Percentiles rank a stretch among this genome's conserved stretches.
Conservation (phyloP, 2,329 filamentous ascomycete genomes). For the Shiraia sp. region DNA sequence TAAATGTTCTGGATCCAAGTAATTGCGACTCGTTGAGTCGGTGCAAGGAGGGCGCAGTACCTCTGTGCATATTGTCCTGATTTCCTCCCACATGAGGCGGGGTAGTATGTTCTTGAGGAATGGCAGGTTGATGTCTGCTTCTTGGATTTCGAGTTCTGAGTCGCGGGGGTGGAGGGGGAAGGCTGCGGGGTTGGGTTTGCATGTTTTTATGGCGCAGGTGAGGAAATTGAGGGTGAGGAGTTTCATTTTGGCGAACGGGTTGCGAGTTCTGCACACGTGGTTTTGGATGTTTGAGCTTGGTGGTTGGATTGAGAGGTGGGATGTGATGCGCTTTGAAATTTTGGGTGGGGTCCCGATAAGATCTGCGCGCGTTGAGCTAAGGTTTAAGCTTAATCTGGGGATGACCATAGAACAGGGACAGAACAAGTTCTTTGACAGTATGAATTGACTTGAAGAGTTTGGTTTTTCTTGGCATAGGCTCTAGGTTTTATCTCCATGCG, state of each 20-base stretch:
- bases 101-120: conserved; percentile 86
- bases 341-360: background rate
- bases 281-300: conserved; percentile 1
- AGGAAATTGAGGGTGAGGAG: conserved; percentile 94
- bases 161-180: conserved; percentile 94
- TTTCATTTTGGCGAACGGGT: conserved; percentile 68
- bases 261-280: conserved; percentile 46
- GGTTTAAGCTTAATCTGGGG: conserved; percentile 3
- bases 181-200: conserved; percentile 77
- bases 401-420: no score
- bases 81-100: conserved; percentile 83
- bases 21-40: no score
- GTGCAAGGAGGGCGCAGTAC: no score
- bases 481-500: no score
- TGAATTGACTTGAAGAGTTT: no score
- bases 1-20: no score
- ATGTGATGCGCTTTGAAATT: conserved; percentile 8
- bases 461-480: no score
- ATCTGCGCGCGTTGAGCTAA: conserved; percentile 7
- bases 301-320: background rate
- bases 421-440: no score
- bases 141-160: conserved; percentile 83
- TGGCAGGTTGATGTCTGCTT: conserved; percentile 77
- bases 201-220: conserved; percentile 92
- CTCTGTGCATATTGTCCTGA: conserved; percentile 76